Evolutionary conservation across 2,329 filamentous ascomycete genomes (phyloP), one percentile per base, ranked within the genome.

Genomic region (Fulvia fulva): DNA sequence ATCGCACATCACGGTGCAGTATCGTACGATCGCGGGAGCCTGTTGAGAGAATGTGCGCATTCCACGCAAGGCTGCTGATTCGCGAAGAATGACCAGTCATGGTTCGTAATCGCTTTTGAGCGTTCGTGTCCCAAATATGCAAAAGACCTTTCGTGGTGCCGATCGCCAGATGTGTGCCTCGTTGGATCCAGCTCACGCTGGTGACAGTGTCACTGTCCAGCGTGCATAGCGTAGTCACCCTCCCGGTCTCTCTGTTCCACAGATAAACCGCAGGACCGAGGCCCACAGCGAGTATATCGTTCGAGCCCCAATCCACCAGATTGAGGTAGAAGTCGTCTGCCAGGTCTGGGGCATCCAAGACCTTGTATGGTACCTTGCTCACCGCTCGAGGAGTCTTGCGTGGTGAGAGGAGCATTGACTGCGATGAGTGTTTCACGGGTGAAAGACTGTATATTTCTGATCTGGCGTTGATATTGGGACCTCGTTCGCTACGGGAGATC

Each of bases 301-400:
- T 91, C 68, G 90, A 95, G 45, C 94, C 94, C 94, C 94, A 99
- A 70, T 99, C 94, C 2, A 99, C 93, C 25, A 99, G 79, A 69
- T 99, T 99, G 34, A 99, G 81, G 69, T 99, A 99, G 74, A 97
- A 99, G 71, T 99, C 94, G 70, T 99, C 94, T 26, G 93, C 92
- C 47, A 99, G 78, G 71, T 97, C 94, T 1, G 94, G 94, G 0
- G 94, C 94, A 77, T 99, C 94, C 9, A 99, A 81, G 1, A 99
- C 94, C 75, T 99, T 99, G 76, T 95, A 99, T 0, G 94, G 94
- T 0, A 97, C 93, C 74, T 97, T 97, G 74, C 90, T 93, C 21
- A 99, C 91, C 28, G 90, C 88, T 64, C 94, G 83, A 1, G 93
- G 91, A 63, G 94, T 90, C 68, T 94, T 90, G 62, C 92, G 84